phyloP scores from a whole-genome alignment of 768 basidiomycete genomes.

The Panaeolus cyanescens region DNA sequence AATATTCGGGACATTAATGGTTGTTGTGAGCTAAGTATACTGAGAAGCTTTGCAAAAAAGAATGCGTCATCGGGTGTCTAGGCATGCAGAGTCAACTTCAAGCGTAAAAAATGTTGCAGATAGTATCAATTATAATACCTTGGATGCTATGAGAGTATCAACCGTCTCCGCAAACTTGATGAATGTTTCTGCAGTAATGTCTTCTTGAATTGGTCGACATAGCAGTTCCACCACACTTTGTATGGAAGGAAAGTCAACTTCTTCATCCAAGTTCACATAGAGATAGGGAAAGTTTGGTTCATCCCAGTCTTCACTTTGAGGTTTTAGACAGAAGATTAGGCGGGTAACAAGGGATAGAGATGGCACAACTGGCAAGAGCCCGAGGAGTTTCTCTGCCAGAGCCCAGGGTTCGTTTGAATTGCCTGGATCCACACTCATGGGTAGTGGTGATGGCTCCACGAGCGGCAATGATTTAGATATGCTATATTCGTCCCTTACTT shows the following conservation, averaged over 20 bases:
- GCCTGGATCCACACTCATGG: slow-evolving; percentile 60
- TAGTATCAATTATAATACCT: slow-evolving; percentile 42
- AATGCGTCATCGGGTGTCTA: slow-evolving; percentile 60
- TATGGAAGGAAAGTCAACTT: slow-evolving; percentile 37
- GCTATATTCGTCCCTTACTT: background rate
- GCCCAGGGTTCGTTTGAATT: slow-evolving; percentile 58
- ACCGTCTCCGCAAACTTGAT: slow-evolving; percentile 58
- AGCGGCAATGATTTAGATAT: slow-evolving; percentile 37
- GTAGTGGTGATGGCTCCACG: slow-evolving; percentile 39
- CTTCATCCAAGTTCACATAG: slow-evolving; percentile 55
- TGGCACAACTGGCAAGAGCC: slow-evolving; percentile 62
- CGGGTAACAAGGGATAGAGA: slow-evolving; percentile 65
- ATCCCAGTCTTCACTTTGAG: slow-evolving; percentile 80
- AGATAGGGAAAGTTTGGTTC: slow-evolving; percentile 71
- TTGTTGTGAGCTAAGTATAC: slow-evolving; percentile 66
- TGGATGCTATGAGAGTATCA: slow-evolving; percentile 53
- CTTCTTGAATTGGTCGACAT: slow-evolving; percentile 61
- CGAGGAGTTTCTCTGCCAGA: slow-evolving; percentile 63
- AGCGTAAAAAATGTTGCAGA: too few relatives aligned
- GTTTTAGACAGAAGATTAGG: slow-evolving; percentile 81
- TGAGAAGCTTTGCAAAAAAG: slow-evolving; percentile 61
- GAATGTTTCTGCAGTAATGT: slow-evolving; percentile 49
- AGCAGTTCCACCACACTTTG: slow-evolving; percentile 56
- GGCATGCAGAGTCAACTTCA: too few relatives aligned
- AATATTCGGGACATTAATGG: slow-evolving; percentile 54